These are phyloP conservation scores for Letharia lupina DNA, from an alignment of 495 filamentous ascomycete genomes.

Conservation along the genomic window DNA sequence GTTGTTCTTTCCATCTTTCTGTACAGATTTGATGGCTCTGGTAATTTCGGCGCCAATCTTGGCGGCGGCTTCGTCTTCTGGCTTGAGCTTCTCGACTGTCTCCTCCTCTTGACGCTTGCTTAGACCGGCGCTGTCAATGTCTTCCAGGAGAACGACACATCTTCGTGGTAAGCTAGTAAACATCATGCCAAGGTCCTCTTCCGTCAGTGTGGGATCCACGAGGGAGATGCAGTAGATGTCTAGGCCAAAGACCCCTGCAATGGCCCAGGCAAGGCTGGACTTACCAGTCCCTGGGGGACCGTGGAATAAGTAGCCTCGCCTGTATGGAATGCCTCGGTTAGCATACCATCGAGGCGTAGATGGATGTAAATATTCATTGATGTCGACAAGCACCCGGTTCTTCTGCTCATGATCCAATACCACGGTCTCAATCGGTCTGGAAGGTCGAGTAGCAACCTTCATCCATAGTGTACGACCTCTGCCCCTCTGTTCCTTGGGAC, in stretches of 20 bases:
- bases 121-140: constrained; percentile 55
- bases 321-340: constrained; percentile 58
- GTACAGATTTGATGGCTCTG: constrained; percentile 20
- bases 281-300: constrained; percentile 67
- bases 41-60: constrained; percentile 21
- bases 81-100: constrained; percentile 10
- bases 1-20: constrained; percentile 14
- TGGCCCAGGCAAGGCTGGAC: constrained; percentile 51
- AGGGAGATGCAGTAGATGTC: constrained; percentile 57
- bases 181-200: constrained; percentile 38
- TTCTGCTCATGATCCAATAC: constrained; percentile 72
- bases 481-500: constrained; percentile 22
- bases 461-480: constrained; percentile 43
- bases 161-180: constrained; percentile 51
- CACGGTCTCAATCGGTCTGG: constrained; percentile 74
- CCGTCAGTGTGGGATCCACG: constrained; percentile 43
- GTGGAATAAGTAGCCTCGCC: constrained; percentile 53
- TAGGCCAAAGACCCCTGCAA: constrained; percentile 56
- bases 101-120: constrained; percentile 20
- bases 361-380: constrained; percentile 80
- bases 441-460: constrained; percentile 58
- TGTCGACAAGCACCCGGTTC: constrained; percentile 61
- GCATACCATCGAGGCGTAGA: constrained; percentile 47
- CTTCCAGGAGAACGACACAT: constrained; percentile 59
- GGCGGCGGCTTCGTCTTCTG: constrained; percentile 14